Evolutionary conservation across 2,329 filamentous ascomycete genomes (phyloP), one percentile per base, ranked within the genome.

Genomic region (Aspergillus sp.): DNA sequence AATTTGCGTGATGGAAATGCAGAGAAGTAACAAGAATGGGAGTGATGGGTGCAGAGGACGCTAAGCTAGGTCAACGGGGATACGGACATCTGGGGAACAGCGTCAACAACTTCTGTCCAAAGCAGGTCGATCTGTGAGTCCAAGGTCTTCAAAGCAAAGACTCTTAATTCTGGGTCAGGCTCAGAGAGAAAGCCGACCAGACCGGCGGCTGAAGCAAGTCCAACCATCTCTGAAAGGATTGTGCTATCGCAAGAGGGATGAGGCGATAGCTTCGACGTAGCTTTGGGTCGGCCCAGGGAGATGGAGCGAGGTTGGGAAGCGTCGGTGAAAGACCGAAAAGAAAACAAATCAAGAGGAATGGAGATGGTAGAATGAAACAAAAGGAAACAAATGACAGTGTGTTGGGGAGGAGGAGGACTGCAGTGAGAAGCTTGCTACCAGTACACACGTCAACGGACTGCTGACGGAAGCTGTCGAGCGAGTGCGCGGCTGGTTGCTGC

Each of bases 51-150:
- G 14, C 35, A 9, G 33, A 17, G 17, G 20, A 32, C 45, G n/a
- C 17, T 54, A 51, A 35, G 17, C 35, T 45, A 24, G 30, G 26
- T 43, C 17, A 38, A 30, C 32, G 36, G 19, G 17, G 36, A 45
- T 22, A 75, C 85, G 75, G 82, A 96, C 93, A 99, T 96, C 76
- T 96, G 87, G 68, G 88, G 91, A 67, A 99, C 84, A 54, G 90
- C 88, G 52, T 88, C 90, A 49, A 94, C 93, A 59, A 99, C 92
- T 76, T 99, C 94, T 56, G 92, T 95, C 94, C 94, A 99, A 63
- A 99, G 85, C 59, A 93, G 88, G 73, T 97, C 92, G 66, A 99
- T 95, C 69, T 97, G 89, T 65, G 94, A 89, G 76, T 99, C 96
- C 67, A 99, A 84, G 62, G 90, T 92, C 77, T 96, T 89, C 62